phyloP scores from a whole-genome alignment of 2,329 filamentous ascomycete genomes.

The Tetracladium maxilliforme region DNA sequence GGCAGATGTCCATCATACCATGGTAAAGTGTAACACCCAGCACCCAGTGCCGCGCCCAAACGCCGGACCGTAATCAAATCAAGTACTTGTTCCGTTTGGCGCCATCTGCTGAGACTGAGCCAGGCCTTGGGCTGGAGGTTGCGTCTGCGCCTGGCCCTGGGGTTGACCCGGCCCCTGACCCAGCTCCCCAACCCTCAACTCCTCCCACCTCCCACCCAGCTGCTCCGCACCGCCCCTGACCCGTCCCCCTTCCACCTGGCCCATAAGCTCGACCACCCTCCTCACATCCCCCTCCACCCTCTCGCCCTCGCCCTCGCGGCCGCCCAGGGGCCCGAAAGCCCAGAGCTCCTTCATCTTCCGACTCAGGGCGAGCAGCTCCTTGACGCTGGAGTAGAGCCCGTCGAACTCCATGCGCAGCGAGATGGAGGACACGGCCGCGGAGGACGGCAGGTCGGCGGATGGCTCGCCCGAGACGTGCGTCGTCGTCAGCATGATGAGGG shows the following conservation, averaged over 20 bases:
- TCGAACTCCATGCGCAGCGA: conserved; percentile 30
- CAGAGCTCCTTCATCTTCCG: conserved; percentile 33
- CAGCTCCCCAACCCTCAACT: neutral
- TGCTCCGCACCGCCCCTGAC: conserved; percentile 6
- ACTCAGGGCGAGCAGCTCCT: conserved; percentile 29
- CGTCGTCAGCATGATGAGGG: conserved; percentile 26
- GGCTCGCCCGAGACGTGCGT: conserved; percentile 22
- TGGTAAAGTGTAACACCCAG: too few relatives aligned
- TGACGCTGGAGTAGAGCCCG: too few relatives aligned
- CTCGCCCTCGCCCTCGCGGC: conserved; percentile 25
- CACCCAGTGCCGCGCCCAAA: too few relatives aligned
- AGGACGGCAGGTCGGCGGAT: conserved; percentile 21
- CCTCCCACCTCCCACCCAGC: neutral
- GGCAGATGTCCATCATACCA: too few relatives aligned
- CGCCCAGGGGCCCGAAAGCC: conserved; percentile 29
- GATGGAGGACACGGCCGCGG: conserved; percentile 25
- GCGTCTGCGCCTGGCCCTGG: neutral
- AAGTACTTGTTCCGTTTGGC: too few relatives aligned
- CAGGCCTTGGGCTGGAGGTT: too few relatives aligned
- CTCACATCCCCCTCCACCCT: conserved; percentile 22
- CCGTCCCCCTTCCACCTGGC: conserved; percentile 8
- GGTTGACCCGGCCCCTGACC: neutral
- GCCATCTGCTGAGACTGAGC: too few relatives aligned
- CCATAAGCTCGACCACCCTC: conserved; percentile 11
- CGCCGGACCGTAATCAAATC: too few relatives aligned